phyloP scores from a whole-genome alignment of 371 early-diverging fungal species.

The Fennellomyces sp. region DNA sequence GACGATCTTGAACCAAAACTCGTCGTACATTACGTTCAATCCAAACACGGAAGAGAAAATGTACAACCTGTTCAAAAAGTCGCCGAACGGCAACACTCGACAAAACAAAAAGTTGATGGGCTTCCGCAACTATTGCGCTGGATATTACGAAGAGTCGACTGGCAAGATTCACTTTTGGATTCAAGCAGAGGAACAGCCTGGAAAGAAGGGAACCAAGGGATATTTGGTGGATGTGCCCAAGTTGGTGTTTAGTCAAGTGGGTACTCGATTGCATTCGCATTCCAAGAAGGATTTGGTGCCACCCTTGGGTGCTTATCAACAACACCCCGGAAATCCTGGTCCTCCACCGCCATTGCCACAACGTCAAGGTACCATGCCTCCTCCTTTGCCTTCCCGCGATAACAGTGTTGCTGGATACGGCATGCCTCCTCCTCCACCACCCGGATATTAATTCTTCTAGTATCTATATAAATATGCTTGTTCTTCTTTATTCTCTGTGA shows the following conservation, averaged over 20 bases:
- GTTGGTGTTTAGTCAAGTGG: constrained; percentile 46
- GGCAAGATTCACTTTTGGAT: constrained; percentile 51
- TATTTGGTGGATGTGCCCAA: constrained; percentile 45
- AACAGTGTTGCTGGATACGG: constrained; percentile 2
- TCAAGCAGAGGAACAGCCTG: constrained; percentile 45
- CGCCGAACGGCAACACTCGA: constrained; percentile 42
- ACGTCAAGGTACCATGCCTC: not conserved
- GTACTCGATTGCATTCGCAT: constrained; percentile 26
- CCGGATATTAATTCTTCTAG: not conserved
- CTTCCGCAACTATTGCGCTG: constrained; percentile 28
- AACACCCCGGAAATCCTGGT: constrained; percentile 4
- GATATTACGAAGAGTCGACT: constrained; percentile 40
- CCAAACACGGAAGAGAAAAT: constrained; percentile 41
- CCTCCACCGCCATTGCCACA: constrained; percentile 16
- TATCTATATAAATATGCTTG: constrained; percentile 2
- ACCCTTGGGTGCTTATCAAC: not conserved
- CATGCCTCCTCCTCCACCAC: constrained; percentile 4
- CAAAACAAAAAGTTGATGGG: constrained; percentile 46
- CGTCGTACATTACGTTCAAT: constrained; percentile 33
- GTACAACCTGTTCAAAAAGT: constrained; percentile 39
- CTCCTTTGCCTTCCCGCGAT: not conserved
- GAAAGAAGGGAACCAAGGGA: constrained; percentile 46
- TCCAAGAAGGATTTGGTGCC: constrained; percentile 16
- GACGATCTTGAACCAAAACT: constrained; percentile 40
- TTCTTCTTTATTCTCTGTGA: no score